Percentiles rank a stretch among this genome's conserved stretches.
phyloP scores from a whole-genome alignment of 2,329 filamentous ascomycete species.

The Elsinoe perseae region DNA sequence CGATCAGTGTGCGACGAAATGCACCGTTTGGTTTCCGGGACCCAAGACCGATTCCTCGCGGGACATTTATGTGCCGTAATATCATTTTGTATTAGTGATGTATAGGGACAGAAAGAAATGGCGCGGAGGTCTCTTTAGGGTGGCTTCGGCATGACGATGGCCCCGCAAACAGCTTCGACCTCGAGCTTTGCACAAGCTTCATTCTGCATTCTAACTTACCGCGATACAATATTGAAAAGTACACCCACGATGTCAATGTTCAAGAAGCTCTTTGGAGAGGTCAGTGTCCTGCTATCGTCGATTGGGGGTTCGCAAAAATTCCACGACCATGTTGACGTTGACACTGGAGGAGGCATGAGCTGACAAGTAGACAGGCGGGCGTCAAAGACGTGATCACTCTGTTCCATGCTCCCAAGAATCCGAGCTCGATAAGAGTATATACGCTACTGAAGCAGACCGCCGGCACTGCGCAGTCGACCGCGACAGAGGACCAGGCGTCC shows the following conservation, averaged over 20 bases:
- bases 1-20: conserved; percentile 38
- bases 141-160: background rate
- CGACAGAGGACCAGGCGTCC: conserved; percentile 67
- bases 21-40: background rate
- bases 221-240: background rate
- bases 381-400: conserved; percentile 78
- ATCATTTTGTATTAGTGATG: conserved; percentile 4
- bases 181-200: background rate
- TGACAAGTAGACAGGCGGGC: conserved; percentile 30
- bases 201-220: background rate
- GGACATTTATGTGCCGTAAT: background rate
- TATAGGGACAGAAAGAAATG: background rate
- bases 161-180: conserved; percentile 8
- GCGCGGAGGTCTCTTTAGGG: background rate
- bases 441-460: conserved; percentile 74
- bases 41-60: background rate
- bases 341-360: background rate
- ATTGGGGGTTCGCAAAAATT: background rate
- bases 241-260: conserved; percentile 34
- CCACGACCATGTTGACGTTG: background rate
- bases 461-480: conserved; percentile 56
- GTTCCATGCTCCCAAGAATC: conserved; percentile 76
- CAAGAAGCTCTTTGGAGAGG: conserved; percentile 43
- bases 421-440: conserved; percentile 64
- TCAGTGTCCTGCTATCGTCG: conserved; percentile 22